Conservation (phyloP, 345 rosid species). For the Rhodomyrtus tomentosa region DNA sequence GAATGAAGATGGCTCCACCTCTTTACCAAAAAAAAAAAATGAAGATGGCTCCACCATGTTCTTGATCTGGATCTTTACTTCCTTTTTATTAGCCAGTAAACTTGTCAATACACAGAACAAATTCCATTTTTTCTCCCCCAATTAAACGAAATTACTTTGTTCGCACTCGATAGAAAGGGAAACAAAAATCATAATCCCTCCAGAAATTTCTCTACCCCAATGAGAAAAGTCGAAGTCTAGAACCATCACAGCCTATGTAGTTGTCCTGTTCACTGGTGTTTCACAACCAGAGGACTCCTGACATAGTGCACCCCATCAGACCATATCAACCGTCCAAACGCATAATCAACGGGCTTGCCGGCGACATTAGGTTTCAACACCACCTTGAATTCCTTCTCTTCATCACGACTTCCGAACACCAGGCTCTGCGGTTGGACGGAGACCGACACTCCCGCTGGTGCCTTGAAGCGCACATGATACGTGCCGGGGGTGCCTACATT, state of each 20-base stretch:
- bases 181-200: neutral
- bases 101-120: neutral
- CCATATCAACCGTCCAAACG: constrained; percentile 27
- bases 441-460: constrained; percentile 15
- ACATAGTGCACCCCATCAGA: constrained; percentile 32
- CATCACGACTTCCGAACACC: constrained; percentile 8
- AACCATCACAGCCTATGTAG: neutral
- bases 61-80: neutral
- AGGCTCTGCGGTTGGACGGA: constrained; percentile 6
- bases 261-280: neutral
- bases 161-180: neutral
- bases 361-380: neutral
- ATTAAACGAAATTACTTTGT: neutral
- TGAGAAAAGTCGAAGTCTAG: neutral
- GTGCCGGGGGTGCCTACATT: constrained; percentile 26
- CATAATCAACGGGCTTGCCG: neutral
- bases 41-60: neutral
- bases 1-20: too few species aligned
- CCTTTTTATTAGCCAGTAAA: neutral
- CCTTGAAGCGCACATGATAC: constrained; percentile 1
- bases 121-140: neutral
- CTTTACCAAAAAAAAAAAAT: too few species aligned
- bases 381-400: constrained; percentile 22
- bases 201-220: neutral
- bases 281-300: constrained; percentile 26